Conservation (phyloP, 495 filamentous ascomycete species). For the Pyrenula aspistea region DNA sequence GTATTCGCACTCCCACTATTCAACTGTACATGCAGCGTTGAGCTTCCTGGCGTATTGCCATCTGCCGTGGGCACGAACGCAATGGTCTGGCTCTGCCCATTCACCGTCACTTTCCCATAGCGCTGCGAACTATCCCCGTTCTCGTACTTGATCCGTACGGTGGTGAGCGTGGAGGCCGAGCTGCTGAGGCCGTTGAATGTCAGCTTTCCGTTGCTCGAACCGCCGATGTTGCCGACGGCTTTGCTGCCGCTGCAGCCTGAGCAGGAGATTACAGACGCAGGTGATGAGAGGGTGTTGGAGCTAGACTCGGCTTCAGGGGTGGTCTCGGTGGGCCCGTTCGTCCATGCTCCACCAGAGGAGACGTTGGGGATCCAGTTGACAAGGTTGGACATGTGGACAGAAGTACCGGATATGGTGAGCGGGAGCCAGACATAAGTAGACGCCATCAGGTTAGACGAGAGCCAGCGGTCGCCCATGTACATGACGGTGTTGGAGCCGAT, state of each 20-base stretch:
- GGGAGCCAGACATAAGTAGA: constrained; percentile 59
- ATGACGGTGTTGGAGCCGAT: constrained; percentile 28
- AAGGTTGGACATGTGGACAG: constrained; percentile 29
- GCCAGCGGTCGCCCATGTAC: constrained; percentile 60
- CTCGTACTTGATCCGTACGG: constrained; percentile 37
- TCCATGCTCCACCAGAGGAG: constrained; percentile 22
- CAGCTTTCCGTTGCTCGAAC: constrained; percentile 30
- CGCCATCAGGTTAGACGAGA: constrained; percentile 41
- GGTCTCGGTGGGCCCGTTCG: constrained; percentile 29
- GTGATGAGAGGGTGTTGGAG: constrained; percentile 12
- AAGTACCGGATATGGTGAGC: constrained; percentile 41
- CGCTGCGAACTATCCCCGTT: constrained; percentile 40
- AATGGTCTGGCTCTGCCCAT: constrained; percentile 34
- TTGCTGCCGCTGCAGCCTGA: constrained; percentile 29
- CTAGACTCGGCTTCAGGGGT: constrained; percentile 34
- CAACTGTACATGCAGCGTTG: constrained; percentile 29
- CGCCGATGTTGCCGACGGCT: constrained; percentile 43
- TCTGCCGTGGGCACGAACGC: constrained; percentile 33
- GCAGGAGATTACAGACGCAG: constrained; percentile 26
- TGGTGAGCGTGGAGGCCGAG: constrained; percentile 31
- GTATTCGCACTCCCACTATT: constrained; percentile 27
- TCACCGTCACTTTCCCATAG: constrained; percentile 43
- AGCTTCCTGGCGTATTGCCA: constrained; percentile 19
- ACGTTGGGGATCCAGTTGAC: constrained; percentile 41
- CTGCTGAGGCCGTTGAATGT: constrained; percentile 31